Base-by-base conservation (phyloP, 1,284 basidiomycete species). In the Ganoderma sp. region DNA sequence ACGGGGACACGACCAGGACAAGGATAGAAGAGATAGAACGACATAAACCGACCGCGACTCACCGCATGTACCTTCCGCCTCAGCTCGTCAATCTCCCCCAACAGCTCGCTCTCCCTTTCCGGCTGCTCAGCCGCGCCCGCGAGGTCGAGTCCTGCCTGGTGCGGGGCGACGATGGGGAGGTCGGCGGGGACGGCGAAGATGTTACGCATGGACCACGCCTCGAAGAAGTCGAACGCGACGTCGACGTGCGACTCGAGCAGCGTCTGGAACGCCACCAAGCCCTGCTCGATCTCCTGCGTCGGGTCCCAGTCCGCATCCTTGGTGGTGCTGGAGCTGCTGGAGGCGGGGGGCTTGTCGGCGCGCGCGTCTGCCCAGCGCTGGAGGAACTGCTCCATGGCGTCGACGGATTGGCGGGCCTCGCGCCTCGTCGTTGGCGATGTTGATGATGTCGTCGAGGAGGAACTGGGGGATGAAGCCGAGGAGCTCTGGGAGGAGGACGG, bases 141-240 rank as follows among this genome's bases (percentile, higher is more conserved):
- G 48, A 92, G 79, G 75, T 90, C 82, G 22, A 91, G 78, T 0
- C 85, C 84, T 56, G 81, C 82, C 65, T 92, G 90, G 73, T 92
- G 90, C 1, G 90, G 91, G 2, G 88, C 83, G 10, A 93, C 88
- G 56, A 93, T 79, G 1, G 87, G 88, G 28, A 93, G 74, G 70
- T 89, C 86, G 1, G 84, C 82, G 2, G 88, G 86, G 19, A 93
- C 82, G 56, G 87, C 84, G 75, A 93, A 93, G 69, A 93, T 91
- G 76, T 93, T 93, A 41, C 92, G 82, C 74, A 92, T 76, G 10
- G 87, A 88, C 91, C 92, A 93, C 0, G 88, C 88, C 79, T 93
- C 92, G 73, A 93, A 90, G 77, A 90, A 91, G 77, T 93, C 91
- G 70, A 93, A 92, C 1, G 91, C 91, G 62, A 92, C 84, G 74